These are phyloP conservation scores for Candida suzukii DNA, from an alignment of 805 yeast species.

Conservation along the genomic window DNA sequence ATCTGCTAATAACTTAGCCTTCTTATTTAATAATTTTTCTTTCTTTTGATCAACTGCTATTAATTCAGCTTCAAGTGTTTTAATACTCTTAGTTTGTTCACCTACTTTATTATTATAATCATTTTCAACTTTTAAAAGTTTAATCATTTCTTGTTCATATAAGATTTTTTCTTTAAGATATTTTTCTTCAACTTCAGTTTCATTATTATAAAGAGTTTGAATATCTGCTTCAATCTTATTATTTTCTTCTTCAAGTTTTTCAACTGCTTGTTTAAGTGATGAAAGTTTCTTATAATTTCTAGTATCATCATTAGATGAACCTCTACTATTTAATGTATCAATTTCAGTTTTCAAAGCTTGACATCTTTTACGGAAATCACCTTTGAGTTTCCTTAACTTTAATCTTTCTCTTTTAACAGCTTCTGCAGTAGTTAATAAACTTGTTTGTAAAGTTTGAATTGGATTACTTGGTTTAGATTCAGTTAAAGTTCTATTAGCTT, in stretches of 20 bases:
- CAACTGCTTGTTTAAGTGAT: constrained; percentile 39
- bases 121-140: constrained; percentile 23
- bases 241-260: constrained; percentile 30
- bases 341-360: constrained; percentile 48
- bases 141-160: constrained; percentile 29
- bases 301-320: constrained; percentile 47
- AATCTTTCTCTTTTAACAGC: constrained; percentile 50
- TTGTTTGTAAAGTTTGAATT: constrained; percentile 55
- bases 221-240: constrained; percentile 27
- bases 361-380: constrained; percentile 51
- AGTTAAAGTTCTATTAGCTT: constrained; percentile 23
- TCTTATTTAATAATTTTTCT: constrained; percentile 25
- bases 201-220: constrained; percentile 27
- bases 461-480: constrained; percentile 40
- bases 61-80: constrained; percentile 22
- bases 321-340: constrained; percentile 40
- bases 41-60: constrained; percentile 23
- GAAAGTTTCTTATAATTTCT: constrained; percentile 46
- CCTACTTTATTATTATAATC: constrained; percentile 19
- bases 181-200: constrained; percentile 31
- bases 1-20: constrained; percentile 21
- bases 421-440: constrained; percentile 56
- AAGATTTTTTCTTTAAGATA: constrained; percentile 29
- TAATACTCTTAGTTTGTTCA: constrained; percentile 14
- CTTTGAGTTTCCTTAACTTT: constrained; percentile 49